Base-by-base conservation (phyloP, 768 basidiomycete species). In the Russula sp. region DNA sequence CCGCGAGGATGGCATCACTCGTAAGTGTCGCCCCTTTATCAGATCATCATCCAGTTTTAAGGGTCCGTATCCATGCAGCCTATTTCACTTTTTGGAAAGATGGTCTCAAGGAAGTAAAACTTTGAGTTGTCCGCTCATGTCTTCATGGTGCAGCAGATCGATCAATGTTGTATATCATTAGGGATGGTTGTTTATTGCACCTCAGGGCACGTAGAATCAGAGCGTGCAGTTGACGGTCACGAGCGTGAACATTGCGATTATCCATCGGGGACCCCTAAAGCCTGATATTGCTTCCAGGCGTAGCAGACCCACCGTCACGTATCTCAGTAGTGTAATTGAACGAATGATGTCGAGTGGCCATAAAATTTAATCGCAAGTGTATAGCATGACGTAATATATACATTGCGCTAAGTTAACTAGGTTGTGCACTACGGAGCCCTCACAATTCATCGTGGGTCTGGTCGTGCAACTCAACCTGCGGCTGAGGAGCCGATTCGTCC, bases 31-130 rank as follows among this genome's bases (percentile, higher is more conserved):
- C 11, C 40, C 32, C 2, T 39, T 32, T 63, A 7, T 49, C 11
- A 16, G 4, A 18, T 20, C 14, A 18, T 27, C 14, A 44, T 31
- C n/a, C 39, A 34, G 2, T 35, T 44, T 45, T 67, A 6, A 55
- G 64, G 64, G 60, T 61, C 68, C 40, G 64, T 49, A 35, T 54
- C 47, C 20, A 63, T 55, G 53, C 68, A 89, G 92, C 93, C 55
- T 95, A 90, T 74, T 84, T 96, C 75, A 94, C 88, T 37, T 91
- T 95, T 82, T 98, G 95, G 95, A 96, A 90, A 78, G 84, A 98
- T 76, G 96, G 97, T 44, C 75, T 94, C 68, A 92, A 94, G 77
- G 81, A 85, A 74, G 72, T 82, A 63, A 94, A 94, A 75, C 80
- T 86, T 66, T 93, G 70, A 72, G 44, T 14, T 73, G 72, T 68